Evolutionary conservation across 2,329 filamentous ascomycete species (phyloP), one percentile per base, ranked within the genome.

Genomic region (Aspergillus oerlinghausenensis): DNA sequence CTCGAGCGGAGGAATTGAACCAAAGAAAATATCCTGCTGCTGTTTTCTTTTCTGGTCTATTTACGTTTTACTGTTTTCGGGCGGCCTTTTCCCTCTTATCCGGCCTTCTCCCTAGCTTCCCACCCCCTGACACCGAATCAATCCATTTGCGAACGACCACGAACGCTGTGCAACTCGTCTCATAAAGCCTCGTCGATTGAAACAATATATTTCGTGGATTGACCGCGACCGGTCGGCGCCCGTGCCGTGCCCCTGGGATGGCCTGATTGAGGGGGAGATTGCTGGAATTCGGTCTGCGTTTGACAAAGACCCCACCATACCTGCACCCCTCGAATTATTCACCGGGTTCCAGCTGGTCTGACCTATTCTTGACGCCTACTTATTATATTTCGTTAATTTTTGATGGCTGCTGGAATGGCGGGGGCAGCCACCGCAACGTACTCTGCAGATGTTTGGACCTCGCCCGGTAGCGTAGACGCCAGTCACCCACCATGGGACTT

Each of bases 391-490:
- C 56, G 55, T 55, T 52, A 45, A 51, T 26, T 50, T 52, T 42
- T 48, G 47, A 54, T 51, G 58, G 55, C 58, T 60, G 57, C 57
- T 63, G 69, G 68, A 65, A 77, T 77, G 74, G 73, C 73, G 69
- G 74, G 73, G 56, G 67, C 73, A 59, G 67, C 73, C 57, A 73
- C 74, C 57, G 72, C 68, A 54, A 63, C 72, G 42, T 73, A 71
- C 64, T 69, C 73, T 50, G 62, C 70, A 63, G 73, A 76, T 70
- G 66, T 70, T 63, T 67, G 74, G 71, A 62, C 69, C 61, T 70
- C 73, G 54, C 62, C 73, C 58, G 63, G 66, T 63, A 68, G 60
- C 52, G 65, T 69, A 58, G 71, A 71, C 57, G 66, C 60, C 52
- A 61, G 59, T 56, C 65, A 66, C 52, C 60, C 61, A 45, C 70